Percentiles rank a stretch among this genome's conserved stretches.
These are phyloP conservation scores for Lippia alba DNA, from an alignment of 305 asterid genomes.

Conservation along the genomic window DNA sequence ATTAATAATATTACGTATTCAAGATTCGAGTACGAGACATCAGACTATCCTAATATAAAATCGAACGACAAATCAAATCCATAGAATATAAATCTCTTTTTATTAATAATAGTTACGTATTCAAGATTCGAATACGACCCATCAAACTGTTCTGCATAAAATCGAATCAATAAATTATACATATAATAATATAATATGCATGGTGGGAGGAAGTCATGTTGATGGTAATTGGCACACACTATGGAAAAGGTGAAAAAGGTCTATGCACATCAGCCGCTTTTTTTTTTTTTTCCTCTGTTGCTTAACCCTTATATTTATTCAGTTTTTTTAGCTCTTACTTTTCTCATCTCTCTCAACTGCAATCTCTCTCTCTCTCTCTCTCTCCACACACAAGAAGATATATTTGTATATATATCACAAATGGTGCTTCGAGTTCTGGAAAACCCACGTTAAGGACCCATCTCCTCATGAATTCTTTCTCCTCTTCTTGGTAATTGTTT, in stretches of 20 bases:
- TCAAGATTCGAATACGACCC: no score
- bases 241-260: conserved; percentile 38
- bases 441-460: conserved; percentile 48
- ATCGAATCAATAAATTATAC: neutral
- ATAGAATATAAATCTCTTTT: no score
- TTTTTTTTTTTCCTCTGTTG: conserved; percentile 42
- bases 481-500: conserved; percentile 42
- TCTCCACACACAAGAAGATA: conserved; percentile 29
- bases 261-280: conserved; percentile 47
- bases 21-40: no score
- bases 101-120: no score
- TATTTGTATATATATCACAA: conserved; percentile 36
- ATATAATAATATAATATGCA: neutral
- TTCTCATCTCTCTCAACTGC: conserved; percentile 33
- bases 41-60: no score
- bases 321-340: conserved; percentile 10
- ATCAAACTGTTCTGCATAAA: no score
- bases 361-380: conserved; percentile 19
- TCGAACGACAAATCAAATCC: no score
- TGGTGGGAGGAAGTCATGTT: conserved; percentile 1
- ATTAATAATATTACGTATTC: neutral
- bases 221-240: neutral
- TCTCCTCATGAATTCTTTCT: conserved; percentile 44
- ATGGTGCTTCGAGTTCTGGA: conserved; percentile 47
- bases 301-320: conserved; percentile 33